Conservation (phyloP, 345 rosid species). For the Zanthoxylum bungeanum region DNA sequence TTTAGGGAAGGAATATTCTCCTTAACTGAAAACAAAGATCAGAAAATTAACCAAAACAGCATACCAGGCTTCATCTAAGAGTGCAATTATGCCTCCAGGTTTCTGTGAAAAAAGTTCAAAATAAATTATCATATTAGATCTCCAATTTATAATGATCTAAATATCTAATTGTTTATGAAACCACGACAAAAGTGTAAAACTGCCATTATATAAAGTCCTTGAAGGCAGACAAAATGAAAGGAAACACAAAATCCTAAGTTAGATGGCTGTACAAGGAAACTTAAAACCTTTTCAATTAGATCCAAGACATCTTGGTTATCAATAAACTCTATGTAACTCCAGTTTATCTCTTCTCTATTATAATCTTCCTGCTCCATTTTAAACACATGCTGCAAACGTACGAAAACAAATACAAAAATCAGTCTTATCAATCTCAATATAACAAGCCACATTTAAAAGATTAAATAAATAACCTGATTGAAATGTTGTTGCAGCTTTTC, state of each 20-base stretch:
- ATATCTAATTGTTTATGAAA: not conserved
- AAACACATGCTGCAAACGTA: constrained; percentile 73
- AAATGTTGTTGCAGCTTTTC: constrained; percentile 95
- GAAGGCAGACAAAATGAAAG: not conserved
- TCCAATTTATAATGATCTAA: not conserved
- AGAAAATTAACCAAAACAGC: constrained; percentile 22
- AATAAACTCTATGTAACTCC: constrained; percentile 92
- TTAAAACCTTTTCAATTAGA: constrained; percentile 69
- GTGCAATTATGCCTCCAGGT: constrained; percentile 93
- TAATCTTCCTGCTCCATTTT: constrained; percentile 97
- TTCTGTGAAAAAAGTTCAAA: constrained; percentile 42
- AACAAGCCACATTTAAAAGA: not conserved
- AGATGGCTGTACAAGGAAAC: not conserved
- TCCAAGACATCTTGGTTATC: constrained; percentile 91
- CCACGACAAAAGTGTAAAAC: not conserved
- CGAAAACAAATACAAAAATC: constrained; percentile 7
- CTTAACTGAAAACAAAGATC: constrained; percentile 24
- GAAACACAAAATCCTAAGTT: not conserved
- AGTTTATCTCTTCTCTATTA: constrained; percentile 74
- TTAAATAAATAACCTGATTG: constrained; percentile 56
- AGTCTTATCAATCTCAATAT: not conserved
- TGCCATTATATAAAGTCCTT: not conserved
- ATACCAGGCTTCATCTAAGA: constrained; percentile 97
- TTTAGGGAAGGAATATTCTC: constrained; percentile 10
- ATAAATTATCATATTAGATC: not conserved